These are phyloP conservation scores for Rosa persica DNA, from an alignment of 306 rosid genomes.

Conservation along the genomic window DNA sequence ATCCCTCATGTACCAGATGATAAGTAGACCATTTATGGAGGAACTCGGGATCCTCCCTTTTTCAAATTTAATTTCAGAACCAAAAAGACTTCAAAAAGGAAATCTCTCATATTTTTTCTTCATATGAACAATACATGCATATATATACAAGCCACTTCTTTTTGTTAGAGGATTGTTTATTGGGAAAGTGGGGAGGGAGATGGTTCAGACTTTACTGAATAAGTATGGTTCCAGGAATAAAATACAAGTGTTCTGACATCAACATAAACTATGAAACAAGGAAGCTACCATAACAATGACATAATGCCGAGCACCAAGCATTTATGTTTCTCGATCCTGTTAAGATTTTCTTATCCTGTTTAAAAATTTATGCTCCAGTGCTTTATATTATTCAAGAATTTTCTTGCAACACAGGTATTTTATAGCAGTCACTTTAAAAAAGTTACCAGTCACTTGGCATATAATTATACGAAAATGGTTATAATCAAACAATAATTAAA, in stretches of 20 bases:
- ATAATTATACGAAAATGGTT: background rate
- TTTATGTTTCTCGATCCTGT: constrained; percentile 20
- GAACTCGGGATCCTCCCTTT: background rate
- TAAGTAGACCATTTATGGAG: background rate
- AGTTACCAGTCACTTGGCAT: background rate
- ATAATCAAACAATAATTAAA: background rate
- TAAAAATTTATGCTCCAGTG: background rate
- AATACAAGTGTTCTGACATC: constrained; percentile 28
- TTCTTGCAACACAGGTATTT: background rate
- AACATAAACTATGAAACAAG: constrained; percentile 36
- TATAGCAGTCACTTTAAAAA: background rate
- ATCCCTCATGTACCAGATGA: background rate
- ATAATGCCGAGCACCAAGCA: constrained; percentile 32
- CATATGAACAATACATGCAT: constrained; percentile 2
- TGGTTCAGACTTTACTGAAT: background rate
- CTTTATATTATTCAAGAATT: constrained; percentile 1
- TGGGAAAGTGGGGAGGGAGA: constrained; percentile 21
- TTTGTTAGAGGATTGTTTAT: constrained; percentile 8
- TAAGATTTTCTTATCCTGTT: constrained; percentile 11
- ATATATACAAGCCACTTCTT: constrained; percentile 17
- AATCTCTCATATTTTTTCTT: constrained; percentile 2
- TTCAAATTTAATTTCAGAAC: background rate
- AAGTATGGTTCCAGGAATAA: constrained; percentile 43
- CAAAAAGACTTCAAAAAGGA: background rate
- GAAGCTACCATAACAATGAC: constrained; percentile 27